These are phyloP conservation scores for Dendrobium nobile DNA, from an alignment of 106 monocot genomes.

Conservation along the genomic window DNA sequence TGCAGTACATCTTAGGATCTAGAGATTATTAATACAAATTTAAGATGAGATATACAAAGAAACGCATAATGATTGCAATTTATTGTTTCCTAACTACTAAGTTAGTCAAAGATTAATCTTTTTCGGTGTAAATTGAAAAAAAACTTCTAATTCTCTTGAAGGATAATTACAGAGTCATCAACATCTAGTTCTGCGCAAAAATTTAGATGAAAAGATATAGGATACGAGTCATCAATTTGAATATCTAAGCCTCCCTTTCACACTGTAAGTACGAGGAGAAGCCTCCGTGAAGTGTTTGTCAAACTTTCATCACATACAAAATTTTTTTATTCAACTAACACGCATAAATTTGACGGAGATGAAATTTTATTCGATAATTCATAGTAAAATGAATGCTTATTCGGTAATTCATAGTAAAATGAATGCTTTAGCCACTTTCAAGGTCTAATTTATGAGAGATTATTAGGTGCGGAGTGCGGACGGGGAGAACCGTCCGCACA, in stretches of 20 bases:
- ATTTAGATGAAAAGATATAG: neutral
- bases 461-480: no score
- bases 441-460: no score
- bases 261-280: neutral
- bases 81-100: neutral
- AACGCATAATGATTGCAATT: neutral
- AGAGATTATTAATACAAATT: neutral
- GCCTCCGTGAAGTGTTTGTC: neutral
- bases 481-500: no score
- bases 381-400: neutral
- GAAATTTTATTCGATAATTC: neutral
- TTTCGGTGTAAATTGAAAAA: no score
- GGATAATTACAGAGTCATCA: no score
- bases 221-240: neutral
- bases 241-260: neutral
- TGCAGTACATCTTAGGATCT: neutral
- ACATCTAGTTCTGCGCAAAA: neutral
- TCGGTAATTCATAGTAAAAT: no score
- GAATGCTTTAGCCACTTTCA: no score
- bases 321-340: neutral
- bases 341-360: neutral
- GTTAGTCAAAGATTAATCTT: neutral
- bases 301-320: neutral
- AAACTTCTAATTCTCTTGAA: no score
- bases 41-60: neutral